Base-by-base conservation (phyloP, 2,329 filamentous ascomycete genomes). In the Aspergillus sp. region DNA sequence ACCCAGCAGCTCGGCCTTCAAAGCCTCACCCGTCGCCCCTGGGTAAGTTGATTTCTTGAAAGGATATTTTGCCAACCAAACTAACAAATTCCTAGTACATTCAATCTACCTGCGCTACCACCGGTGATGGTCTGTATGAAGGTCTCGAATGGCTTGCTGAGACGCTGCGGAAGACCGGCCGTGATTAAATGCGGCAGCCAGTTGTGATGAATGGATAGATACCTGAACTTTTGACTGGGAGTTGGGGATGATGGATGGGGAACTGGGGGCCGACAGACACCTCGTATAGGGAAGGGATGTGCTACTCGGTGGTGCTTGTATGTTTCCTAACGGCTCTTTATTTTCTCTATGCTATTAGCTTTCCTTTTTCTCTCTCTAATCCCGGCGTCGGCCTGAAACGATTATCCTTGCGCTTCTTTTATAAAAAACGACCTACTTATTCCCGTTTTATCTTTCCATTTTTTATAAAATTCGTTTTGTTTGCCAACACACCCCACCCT, bases 1-100 rank as follows among this genome's bases (percentile, higher is more conserved):
- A 99, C 95, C 80, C 93, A 99, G 84, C 97, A 98, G 88, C 91
- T 99, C 80, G 95, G 95, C 76, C 92, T 99, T 74, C 93, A 98
- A 88, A 96, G 91, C 83, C 85, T 99, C 86, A 91, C 92, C 86
- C 91, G 96, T 84, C 93, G 95, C 79, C 90, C 91, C 74, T 99
- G 95, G 95, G 95, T 99, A 93, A 78, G 92, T 82, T 64, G 34
- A 53, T n/a, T 67, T 66, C 7, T 5, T 17, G 4, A 55, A 36
- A 52, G 12, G 65, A 3, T n/a, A 45, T 4, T 13, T 30, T 30
- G 18, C 12, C 38, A 38, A 32, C 24, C 15, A 41, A 2, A 32
- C 6, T 34, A 18, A 47, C 32, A 20, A 6, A 18, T 50, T 2
- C 57, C 47, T 65, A 93, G 93, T 98, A 96, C 85, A 98, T 98